A percentile compares a stretch with the other conserved stretches of the same genome.
Conservation (phyloP, 192 early-diverging fungal genomes). For the Mortierella claussenii region DNA sequence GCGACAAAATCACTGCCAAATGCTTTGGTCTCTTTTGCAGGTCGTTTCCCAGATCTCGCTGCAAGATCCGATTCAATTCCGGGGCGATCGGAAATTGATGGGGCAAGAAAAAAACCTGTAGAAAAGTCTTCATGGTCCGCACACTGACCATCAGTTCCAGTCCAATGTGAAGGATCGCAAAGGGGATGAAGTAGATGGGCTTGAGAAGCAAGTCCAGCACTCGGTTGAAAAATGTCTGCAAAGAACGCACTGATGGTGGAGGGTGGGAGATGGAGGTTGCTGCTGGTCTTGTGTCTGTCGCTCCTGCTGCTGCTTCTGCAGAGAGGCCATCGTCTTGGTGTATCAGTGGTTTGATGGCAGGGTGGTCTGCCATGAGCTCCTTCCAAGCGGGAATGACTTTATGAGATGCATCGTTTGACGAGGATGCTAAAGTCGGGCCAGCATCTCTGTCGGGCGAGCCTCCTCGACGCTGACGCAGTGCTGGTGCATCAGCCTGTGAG, state of each 20-base stretch:
- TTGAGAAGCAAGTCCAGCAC: slow-evolving; percentile 31
- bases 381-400: too few relatives aligned
- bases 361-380: slow-evolving; percentile 27
- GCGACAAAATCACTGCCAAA: slow-evolving; percentile 30
- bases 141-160: slow-evolving; percentile 29
- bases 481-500: background rate
- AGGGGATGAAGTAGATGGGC: slow-evolving; percentile 37
- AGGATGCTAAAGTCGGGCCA: too few relatives aligned
- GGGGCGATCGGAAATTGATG: slow-evolving; percentile 27
- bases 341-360: slow-evolving; percentile 24
- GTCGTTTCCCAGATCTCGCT: slow-evolving; percentile 6
- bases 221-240: too few relatives aligned
- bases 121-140: slow-evolving; percentile 30
- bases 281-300: too few relatives aligned
- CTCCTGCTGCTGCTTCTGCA: background rate
- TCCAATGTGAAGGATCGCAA: slow-evolving; percentile 27
- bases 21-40: slow-evolving; percentile 32
- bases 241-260: too few relatives aligned
- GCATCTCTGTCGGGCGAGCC: background rate
- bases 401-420: too few relatives aligned
- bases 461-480: background rate
- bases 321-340: background rate
- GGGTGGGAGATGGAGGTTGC: too few relatives aligned
- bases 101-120: slow-evolving; percentile 37
- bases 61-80: slow-evolving; percentile 19